phyloP scores from a whole-genome alignment of 495 filamentous ascomycete genomes.

The Hypoxylon trugodes region DNA sequence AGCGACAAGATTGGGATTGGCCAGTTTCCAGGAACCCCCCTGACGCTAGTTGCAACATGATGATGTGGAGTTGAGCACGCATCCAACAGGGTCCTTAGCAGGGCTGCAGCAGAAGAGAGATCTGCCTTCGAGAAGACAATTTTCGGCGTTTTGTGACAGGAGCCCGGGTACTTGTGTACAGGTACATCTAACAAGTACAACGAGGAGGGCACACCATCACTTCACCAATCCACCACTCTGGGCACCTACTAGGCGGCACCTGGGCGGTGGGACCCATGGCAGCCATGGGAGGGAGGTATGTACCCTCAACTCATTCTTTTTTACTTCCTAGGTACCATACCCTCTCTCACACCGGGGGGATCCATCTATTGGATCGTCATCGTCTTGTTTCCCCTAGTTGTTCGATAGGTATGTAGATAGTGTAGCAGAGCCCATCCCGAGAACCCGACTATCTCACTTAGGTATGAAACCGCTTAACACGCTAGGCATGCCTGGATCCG shows the following conservation, averaged over 20 bases:
- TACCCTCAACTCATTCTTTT: no score
- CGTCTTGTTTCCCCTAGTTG: background rate
- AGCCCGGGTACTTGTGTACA: constrained; percentile 11
- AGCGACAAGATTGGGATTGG: constrained; percentile 42
- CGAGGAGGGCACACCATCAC: no score
- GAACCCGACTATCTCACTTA: constrained; percentile 1
- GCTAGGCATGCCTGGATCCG: constrained; percentile 34
- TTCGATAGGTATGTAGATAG: background rate
- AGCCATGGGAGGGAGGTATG: no score
- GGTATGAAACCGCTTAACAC: constrained; percentile 29
- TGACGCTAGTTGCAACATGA: constrained; percentile 42
- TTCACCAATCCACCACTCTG: no score
- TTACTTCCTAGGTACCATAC: no score
- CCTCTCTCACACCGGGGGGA: no score
- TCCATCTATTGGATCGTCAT: background rate
- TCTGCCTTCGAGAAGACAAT: constrained; percentile 39
- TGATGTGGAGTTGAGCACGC: constrained; percentile 39
- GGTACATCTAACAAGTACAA: no score
- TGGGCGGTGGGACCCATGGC: no score
- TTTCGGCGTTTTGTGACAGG: constrained; percentile 37
- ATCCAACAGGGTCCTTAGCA: constrained; percentile 38
- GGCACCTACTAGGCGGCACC: no score
- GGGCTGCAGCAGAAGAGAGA: constrained; percentile 43
- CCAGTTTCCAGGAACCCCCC: constrained; percentile 24
- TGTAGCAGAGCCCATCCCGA: background rate